These are phyloP conservation scores for Vanrija pseudolonga DNA, from an alignment of 1,284 basidiomycete species.

Conservation along the genomic window DNA sequence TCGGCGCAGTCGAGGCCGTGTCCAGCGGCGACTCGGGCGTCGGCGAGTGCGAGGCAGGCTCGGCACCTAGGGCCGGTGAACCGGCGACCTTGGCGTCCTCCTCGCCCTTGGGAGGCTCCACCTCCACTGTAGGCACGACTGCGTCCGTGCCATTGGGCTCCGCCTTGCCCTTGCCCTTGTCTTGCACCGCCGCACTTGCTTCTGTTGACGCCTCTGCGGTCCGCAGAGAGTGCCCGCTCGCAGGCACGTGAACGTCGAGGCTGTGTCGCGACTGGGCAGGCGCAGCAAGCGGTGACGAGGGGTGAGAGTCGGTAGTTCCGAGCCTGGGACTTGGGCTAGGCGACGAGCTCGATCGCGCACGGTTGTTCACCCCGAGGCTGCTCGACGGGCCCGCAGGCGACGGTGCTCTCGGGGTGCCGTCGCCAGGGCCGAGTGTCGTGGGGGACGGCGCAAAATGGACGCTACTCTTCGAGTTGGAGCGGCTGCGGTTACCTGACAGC, in stretches of 20 bases:
- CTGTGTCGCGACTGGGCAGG: conserved; percentile 1
- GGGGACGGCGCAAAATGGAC: conserved; percentile 20
- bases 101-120: not conserved
- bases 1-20: not conserved
- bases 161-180: not conserved
- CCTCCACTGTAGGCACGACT: not conserved
- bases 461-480: conserved; percentile 19
- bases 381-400: not conserved
- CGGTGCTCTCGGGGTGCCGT: not conserved
- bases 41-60: not conserved
- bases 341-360: conserved; percentile 6
- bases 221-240: not conserved
- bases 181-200: not conserved
- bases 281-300: conserved; percentile 6
- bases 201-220: not conserved
- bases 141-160: not conserved
- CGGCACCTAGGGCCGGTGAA: not conserved
- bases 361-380: not conserved
- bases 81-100: not conserved
- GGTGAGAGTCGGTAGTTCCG: not conserved
- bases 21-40: not conserved
- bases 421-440: conserved; percentile 2
- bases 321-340: conserved; percentile 1
- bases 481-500: conserved; percentile 20
- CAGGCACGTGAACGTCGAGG: conserved; percentile 3